Evolutionary conservation across 2,329 filamentous ascomycete genomes (phyloP).

Genomic region (Raffaelea ambrosiae): DNA sequence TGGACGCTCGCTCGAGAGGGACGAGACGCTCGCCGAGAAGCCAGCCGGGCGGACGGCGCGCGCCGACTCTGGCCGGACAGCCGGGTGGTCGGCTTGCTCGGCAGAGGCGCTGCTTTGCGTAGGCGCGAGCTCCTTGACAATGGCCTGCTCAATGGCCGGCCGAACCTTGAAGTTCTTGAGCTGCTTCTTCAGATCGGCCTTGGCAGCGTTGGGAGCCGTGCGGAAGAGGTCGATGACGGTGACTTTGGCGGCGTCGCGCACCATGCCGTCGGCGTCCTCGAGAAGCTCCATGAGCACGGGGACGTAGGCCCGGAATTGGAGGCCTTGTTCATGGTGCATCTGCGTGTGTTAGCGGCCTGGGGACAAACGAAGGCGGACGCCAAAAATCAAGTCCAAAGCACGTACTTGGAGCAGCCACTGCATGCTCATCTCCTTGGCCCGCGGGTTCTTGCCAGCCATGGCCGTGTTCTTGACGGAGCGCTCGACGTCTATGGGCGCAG

Average conservation of each 20-base stretch:
- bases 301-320: constrained; percentile 79
- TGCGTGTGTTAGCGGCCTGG: constrained; percentile 26
- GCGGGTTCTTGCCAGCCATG: constrained; percentile 70
- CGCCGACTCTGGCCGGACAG: constrained; percentile 25
- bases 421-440: constrained; percentile 78
- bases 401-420: constrained; percentile 72
- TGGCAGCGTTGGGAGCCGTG: constrained; percentile 71
- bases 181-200: constrained; percentile 82
- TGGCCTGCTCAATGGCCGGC: constrained; percentile 74
- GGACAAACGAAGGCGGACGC: not conserved
- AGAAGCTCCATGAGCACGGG: constrained; percentile 75
- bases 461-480: constrained; percentile 68
- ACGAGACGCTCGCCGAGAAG: constrained; percentile 44
- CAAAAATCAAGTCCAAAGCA: not conserved
- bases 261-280: constrained; percentile 82
- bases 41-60: constrained; percentile 17
- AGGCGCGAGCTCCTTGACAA: constrained; percentile 65
- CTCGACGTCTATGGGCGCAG: constrained; percentile 67
- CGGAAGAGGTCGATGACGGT: constrained; percentile 83
- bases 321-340: constrained; percentile 72
- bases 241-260: constrained; percentile 74
- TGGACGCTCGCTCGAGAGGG: constrained; percentile 40
- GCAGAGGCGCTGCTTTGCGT: constrained; percentile 25
- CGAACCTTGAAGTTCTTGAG: constrained; percentile 77
- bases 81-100: no score